Conservation (phyloP, 345 rosid species). For the Euphorbia pulcherrima region DNA sequence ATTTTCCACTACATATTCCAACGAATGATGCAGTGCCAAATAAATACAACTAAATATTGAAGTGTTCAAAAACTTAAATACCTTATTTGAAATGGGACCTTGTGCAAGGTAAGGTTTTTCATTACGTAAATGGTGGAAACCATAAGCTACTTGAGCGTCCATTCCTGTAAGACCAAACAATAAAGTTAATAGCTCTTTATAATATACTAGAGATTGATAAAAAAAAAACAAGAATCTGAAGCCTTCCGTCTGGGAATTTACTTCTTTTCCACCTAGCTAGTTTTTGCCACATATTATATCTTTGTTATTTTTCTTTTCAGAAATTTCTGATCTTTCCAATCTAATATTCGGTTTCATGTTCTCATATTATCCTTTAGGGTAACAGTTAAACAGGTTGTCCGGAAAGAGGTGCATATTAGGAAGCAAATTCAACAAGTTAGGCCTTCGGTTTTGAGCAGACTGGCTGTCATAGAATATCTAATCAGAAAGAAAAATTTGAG, state of each 20-base stretch:
- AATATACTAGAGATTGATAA: background rate
- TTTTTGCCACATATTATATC: too few relatives aligned
- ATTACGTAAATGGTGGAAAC: conserved; percentile 91
- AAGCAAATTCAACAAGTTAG: background rate
- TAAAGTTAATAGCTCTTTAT: conserved; percentile 12
- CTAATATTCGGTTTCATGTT: background rate
- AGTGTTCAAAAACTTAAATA: conserved; percentile 20
- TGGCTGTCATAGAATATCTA: background rate
- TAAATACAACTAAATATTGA: background rate
- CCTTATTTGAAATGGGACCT: conserved; percentile 96
- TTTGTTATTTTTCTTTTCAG: background rate
- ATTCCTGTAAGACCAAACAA: conserved; percentile 55
- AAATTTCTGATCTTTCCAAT: background rate
- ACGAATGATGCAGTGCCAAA: background rate
- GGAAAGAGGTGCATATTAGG: background rate
- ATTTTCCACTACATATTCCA: background rate
- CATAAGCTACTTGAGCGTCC: conserved; percentile 99
- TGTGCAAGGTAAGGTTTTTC: conserved; percentile 92
- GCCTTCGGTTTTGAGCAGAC: background rate
- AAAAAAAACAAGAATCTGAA: too few relatives aligned
- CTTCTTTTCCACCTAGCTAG: too few relatives aligned
- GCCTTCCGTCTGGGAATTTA: too few relatives aligned
- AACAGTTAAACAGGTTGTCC: background rate
- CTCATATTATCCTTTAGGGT: too few relatives aligned
- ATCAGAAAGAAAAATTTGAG: conserved; percentile 3